These are phyloP conservation scores for Microdochium paspali DNA, from an alignment of 2,329 filamentous ascomycete genomes.

Conservation along the genomic window DNA sequence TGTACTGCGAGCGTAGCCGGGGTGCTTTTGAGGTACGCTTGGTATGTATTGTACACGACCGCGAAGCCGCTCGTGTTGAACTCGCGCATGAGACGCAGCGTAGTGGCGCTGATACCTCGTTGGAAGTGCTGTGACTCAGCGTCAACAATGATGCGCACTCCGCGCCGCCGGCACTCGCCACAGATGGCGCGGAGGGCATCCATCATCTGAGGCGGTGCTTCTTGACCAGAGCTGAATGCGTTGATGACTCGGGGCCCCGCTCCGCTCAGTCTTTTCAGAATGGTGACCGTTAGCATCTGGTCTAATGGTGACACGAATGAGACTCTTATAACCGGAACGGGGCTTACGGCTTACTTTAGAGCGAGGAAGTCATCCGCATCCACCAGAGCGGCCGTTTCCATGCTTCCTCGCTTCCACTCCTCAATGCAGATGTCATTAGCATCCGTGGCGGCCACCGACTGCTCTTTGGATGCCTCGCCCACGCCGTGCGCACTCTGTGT, in stretches of 20 bases:
- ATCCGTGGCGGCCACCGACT: not conserved
- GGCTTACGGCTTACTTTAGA: conserved; percentile 21
- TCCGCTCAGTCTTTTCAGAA: conserved; percentile 25
- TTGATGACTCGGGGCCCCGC: conserved; percentile 28
- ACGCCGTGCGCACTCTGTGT: conserved; percentile 10
- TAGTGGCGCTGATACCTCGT: conserved; percentile 21
- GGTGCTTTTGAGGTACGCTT: conserved; percentile 43
- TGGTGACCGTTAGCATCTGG: not conserved
- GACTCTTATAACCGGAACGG: not conserved
- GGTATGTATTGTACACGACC: conserved; percentile 42
- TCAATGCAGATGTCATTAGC: conserved; percentile 24
- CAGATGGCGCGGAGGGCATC: conserved; percentile 30
- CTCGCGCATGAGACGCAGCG: conserved; percentile 24
- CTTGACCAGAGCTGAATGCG: conserved; percentile 22
- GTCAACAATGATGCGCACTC: conserved; percentile 32
- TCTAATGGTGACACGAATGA: not conserved
- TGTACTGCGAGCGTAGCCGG: conserved; percentile 30
- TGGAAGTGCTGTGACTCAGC: conserved; percentile 36
- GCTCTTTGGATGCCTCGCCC: conserved; percentile 7
- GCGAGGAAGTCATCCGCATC: conserved; percentile 24
- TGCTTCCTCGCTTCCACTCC: conserved; percentile 21
- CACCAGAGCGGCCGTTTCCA: conserved; percentile 21
- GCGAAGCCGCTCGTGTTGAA: conserved; percentile 25
- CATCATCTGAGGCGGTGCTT: conserved; percentile 29
- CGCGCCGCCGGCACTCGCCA: conserved; percentile 24